phyloP scores from a whole-genome alignment of 805 yeast genomes.

The Wickerhamomyces subpelliculosus region DNA sequence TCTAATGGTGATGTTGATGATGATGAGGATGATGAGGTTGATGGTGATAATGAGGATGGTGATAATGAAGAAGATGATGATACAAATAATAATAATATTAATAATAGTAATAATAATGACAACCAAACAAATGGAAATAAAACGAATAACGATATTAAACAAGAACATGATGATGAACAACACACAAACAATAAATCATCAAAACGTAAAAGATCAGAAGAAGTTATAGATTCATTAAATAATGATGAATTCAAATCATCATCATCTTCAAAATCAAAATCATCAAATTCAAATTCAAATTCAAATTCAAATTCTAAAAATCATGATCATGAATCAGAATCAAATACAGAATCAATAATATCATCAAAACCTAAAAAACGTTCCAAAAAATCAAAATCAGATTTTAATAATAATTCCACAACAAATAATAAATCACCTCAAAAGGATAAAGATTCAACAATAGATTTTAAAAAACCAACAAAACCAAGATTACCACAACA shows the following conservation, averaged over 20 bases:
- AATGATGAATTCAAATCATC: neutral
- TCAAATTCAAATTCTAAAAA: no score
- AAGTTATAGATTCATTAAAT: neutral
- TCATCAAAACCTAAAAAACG: conserved; percentile 1
- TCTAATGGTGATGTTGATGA: neutral
- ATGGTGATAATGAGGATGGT: conserved; percentile 1
- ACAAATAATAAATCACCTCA: conserved; percentile 12
- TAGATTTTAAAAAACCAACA: conserved; percentile 61
- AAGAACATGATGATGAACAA: neutral
- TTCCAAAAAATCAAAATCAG: conserved; percentile 9
- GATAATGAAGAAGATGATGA: conserved; percentile 3
- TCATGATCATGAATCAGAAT: conserved; percentile 10
- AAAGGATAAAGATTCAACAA: conserved; percentile 24
- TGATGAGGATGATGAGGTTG: conserved; percentile 1
- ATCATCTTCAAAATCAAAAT: no score
- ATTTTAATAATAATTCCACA: no score
- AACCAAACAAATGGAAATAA: neutral
- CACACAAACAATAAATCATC: neutral
- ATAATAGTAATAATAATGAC: neutral
- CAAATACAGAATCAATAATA: conserved; percentile 12
- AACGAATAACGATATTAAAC: neutral
- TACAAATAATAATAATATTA: neutral
- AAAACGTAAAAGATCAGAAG: neutral
- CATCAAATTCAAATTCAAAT: no score
- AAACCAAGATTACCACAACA: conserved; percentile 80